Conservation (phyloP, 192 early-diverging fungal genomes). For the Martensiomyces pterosporus region DNA sequence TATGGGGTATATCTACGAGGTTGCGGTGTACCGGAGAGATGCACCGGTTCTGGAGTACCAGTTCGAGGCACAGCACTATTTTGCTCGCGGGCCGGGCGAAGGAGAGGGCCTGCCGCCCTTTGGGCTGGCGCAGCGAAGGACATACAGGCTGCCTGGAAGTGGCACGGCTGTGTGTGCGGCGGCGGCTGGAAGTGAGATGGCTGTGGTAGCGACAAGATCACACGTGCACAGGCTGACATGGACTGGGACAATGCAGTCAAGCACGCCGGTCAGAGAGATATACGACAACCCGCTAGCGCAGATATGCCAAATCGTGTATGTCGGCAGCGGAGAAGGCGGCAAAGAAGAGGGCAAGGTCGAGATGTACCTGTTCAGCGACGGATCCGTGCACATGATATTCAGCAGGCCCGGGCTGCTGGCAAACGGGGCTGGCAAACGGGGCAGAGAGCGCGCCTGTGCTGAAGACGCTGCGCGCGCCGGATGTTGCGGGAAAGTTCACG, state of each 20-base stretch:
- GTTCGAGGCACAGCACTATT: conserved; percentile 42
- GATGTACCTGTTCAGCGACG: conserved; percentile 26
- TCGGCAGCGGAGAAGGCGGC: conserved; percentile 3
- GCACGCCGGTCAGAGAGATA: conserved; percentile 10
- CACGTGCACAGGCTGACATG: conserved; percentile 29
- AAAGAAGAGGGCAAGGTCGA: not conserved
- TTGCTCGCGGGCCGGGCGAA: conserved; percentile 43
- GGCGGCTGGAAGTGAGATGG: conserved; percentile 2
- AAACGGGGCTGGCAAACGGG: not conserved
- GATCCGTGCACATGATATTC: conserved; percentile 11
- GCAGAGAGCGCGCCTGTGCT: not conserved
- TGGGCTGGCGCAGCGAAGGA: conserved; percentile 32
- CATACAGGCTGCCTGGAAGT: conserved; percentile 23
- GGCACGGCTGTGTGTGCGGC: conserved; percentile 19
- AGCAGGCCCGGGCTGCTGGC: not conserved
- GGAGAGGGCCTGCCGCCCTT: conserved; percentile 24
- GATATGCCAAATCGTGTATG: conserved; percentile 12
- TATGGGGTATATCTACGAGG: conserved; percentile 29
- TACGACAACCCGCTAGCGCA: conserved; percentile 21
- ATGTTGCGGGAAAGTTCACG: conserved; percentile 5
- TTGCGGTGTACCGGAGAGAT: conserved; percentile 24
- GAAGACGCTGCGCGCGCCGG: conserved; percentile 2
- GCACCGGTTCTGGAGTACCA: conserved; percentile 24
- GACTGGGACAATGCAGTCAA: conserved; percentile 13
- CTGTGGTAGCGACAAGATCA: conserved; percentile 20